These are phyloP conservation scores for Cercospora zeina DNA, from an alignment of 2,329 filamentous ascomycete species.

Conservation along the genomic window DNA sequence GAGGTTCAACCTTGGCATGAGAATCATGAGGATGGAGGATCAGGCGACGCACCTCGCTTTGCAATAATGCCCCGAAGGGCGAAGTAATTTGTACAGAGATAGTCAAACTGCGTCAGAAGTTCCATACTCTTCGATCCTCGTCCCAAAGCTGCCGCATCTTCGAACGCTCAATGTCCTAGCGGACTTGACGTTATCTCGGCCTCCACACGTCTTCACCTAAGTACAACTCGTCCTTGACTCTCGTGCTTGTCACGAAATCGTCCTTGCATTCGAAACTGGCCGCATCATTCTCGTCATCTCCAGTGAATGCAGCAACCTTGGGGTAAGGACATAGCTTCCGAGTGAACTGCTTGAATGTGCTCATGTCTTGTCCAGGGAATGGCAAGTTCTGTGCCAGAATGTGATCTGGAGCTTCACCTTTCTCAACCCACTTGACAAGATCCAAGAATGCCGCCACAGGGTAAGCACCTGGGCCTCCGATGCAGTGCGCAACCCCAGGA, in stretches of 20 bases:
- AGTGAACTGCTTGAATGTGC: slow-evolving; percentile 9
- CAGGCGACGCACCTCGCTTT: background rate
- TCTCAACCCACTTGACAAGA: slow-evolving; percentile 36
- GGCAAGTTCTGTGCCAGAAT: slow-evolving; percentile 16
- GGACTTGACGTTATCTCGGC: background rate
- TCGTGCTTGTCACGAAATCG: slow-evolving; percentile 10
- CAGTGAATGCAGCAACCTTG: slow-evolving; percentile 24
- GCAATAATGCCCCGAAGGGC: background rate
- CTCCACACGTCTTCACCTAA: background rate
- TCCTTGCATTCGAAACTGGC: slow-evolving; percentile 29
- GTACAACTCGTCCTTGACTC: slow-evolving; percentile 23
- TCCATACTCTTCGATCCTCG: background rate
- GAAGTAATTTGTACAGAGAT: background rate
- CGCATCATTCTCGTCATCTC: slow-evolving; percentile 24
- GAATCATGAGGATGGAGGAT: background rate
- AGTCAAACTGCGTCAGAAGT: background rate
- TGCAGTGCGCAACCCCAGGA: slow-evolving; percentile 44
- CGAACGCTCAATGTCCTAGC: no score
- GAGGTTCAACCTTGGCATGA: background rate
- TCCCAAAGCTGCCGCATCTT: no score
- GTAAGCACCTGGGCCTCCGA: slow-evolving; percentile 35
- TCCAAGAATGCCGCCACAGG: slow-evolving; percentile 25
- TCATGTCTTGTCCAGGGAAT: slow-evolving; percentile 11
- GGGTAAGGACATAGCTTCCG: slow-evolving; percentile 32
- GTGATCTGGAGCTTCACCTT: slow-evolving; percentile 30